A percentile compares a stretch with the other conserved stretches of the same genome.
Conservation (phyloP, 768 basidiomycete species). For the Russula virescens region DNA sequence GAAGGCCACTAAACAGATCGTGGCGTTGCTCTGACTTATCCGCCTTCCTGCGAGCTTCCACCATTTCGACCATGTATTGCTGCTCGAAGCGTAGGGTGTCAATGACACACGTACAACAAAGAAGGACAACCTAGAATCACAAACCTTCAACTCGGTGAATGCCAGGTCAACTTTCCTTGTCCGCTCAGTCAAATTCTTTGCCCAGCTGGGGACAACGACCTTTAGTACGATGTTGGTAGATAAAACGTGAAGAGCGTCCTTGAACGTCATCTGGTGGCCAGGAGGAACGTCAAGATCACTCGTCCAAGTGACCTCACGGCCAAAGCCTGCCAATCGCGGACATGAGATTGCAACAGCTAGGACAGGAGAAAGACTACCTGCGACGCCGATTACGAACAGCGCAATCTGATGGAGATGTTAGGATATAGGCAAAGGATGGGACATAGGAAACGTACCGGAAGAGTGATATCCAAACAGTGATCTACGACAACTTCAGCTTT, state of each 20-base stretch:
- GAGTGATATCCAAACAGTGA: conserved; percentile 47
- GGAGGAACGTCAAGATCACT: conserved; percentile 38
- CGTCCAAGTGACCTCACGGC: conserved; percentile 44
- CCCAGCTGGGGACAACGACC: conserved; percentile 38
- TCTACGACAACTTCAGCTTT: conserved; percentile 38
- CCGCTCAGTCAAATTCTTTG: conserved; percentile 34
- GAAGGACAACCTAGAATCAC: neutral
- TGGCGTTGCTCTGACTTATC: conserved; percentile 23
- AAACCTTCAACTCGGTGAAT: conserved; percentile 42
- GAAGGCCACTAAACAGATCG: conserved; percentile 29
- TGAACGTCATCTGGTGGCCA: conserved; percentile 45
- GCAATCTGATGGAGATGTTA: conserved; percentile 39
- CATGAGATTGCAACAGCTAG: neutral
- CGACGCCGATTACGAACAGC: conserved; percentile 49
- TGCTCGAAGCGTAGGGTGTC: neutral
- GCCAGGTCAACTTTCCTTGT: conserved; percentile 33
- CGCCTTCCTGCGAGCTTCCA: conserved; percentile 16
- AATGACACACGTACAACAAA: neutral
- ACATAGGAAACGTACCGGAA: conserved; percentile 38
- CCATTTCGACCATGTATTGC: conserved; percentile 31
- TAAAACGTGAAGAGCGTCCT: conserved; percentile 42
- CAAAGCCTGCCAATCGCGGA: conserved; percentile 35
- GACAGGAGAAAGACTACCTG: conserved; percentile 29
- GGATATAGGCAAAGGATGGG: too few species aligned
- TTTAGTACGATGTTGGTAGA: conserved; percentile 36